Conservation (phyloP, 2,329 filamentous ascomycete genomes). For the Aspergillus cejpii region DNA sequence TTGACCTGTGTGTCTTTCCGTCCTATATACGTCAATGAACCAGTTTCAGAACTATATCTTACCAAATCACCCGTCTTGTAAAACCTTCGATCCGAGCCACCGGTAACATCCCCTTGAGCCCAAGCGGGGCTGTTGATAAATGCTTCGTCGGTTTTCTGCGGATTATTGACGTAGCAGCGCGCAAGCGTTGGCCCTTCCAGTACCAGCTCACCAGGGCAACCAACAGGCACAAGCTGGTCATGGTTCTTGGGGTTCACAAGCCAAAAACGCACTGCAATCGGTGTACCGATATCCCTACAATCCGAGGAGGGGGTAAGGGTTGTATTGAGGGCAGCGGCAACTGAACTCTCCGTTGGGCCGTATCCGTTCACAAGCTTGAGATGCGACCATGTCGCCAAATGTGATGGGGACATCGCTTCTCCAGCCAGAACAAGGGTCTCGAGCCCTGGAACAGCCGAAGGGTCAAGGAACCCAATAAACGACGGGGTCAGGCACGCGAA, state of each 20-base stretch:
- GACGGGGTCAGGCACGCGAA: conserved; percentile 56
- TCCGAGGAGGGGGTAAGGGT: conserved; percentile 27
- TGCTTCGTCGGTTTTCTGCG: conserved; percentile 50
- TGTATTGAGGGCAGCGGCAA: conserved; percentile 32
- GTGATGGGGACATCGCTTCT: conserved; percentile 44
- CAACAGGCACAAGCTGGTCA: conserved; percentile 38
- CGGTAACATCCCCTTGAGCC: conserved; percentile 38
- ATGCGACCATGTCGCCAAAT: conserved; percentile 34
- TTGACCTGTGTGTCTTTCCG: conserved; percentile 65
- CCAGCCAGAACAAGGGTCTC: conserved; percentile 41
- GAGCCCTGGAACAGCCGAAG: conserved; percentile 40
- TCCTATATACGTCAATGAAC: conserved; percentile 44
- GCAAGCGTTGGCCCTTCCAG: conserved; percentile 52
- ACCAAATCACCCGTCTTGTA: conserved; percentile 41
- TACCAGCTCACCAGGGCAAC: conserved; percentile 34
- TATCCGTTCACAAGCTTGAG: conserved; percentile 40
- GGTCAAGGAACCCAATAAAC: conserved; percentile 46
- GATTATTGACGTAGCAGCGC: conserved; percentile 55
- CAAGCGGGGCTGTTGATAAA: conserved; percentile 55
- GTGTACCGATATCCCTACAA: conserved; percentile 32
- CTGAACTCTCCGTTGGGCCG: conserved; percentile 40
- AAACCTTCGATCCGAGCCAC: conserved; percentile 24
- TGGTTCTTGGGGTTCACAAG: conserved; percentile 38
- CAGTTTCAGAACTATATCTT: conserved; percentile 33
- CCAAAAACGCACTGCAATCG: conserved; percentile 34